A percentile compares a stretch with the other conserved stretches of the same genome.
These are phyloP conservation scores for Bisporella sp. DNA, from an alignment of 2,329 filamentous ascomycete genomes.

Conservation along the genomic window DNA sequence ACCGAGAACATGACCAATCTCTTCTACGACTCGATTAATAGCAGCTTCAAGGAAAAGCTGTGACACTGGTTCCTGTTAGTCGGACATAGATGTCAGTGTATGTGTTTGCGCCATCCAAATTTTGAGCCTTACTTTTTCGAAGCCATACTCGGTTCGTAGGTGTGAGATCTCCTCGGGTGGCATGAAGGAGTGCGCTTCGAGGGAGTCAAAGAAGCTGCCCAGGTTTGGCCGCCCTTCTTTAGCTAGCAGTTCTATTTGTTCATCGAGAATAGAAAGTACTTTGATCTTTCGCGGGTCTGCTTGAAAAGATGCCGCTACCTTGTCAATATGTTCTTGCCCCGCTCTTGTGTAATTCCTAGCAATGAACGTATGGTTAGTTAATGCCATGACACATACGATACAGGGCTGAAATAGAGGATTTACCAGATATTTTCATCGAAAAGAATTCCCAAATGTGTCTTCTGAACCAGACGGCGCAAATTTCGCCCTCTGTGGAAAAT, in stretches of 20 bases:
- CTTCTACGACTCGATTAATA: conserved; percentile 8
- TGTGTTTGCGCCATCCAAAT: conserved; percentile 4
- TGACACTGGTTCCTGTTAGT: conserved; percentile 10
- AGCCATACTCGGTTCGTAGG: conserved; percentile 11
- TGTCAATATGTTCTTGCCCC: conserved; percentile 11
- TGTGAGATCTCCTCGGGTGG: conserved; percentile 8
- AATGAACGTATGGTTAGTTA: conserved; percentile 8
- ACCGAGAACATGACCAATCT: conserved; percentile 7
- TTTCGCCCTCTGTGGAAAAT: conserved; percentile 11
- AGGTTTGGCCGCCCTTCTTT: conserved; percentile 13
- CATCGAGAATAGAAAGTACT: conserved; percentile 16
- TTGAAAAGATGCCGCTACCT: conserved; percentile 7
- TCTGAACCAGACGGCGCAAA: conserved; percentile 8
- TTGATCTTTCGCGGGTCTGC: conserved; percentile 14
- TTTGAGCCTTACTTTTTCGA: conserved; percentile 11
- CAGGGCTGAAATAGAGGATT: too few relatives aligned
- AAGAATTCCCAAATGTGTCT: conserved; percentile 9
- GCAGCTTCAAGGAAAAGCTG: conserved; percentile 9
- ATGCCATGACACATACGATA: conserved; percentile 3
- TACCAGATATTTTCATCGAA: conserved; percentile 13
- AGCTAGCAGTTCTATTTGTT: conserved; percentile 14
- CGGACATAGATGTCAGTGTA: conserved; percentile 6
- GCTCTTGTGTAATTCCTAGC: conserved; percentile 10
- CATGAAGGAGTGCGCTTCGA: conserved; percentile 14
- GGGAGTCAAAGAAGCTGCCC: conserved; percentile 11